Base-by-base conservation (phyloP, 2,329 filamentous ascomycete species). In the Neofusicoccum umdonicola region DNA sequence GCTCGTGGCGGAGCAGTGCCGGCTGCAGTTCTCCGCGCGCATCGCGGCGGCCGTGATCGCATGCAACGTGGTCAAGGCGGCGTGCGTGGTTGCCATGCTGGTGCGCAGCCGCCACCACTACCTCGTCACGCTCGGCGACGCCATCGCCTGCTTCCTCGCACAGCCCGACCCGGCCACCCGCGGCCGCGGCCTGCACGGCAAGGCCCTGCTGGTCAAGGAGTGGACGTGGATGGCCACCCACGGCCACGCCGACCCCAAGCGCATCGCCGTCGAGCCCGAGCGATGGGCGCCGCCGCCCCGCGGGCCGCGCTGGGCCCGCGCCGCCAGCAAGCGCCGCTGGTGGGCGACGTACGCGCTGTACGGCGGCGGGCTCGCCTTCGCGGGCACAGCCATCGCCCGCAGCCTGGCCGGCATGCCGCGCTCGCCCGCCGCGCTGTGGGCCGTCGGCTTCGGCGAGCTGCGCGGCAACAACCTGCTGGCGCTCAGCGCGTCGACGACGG, bases 41-140 rank as follows among this genome's bases (percentile, higher is more conserved):
- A 68, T 72, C 56, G 66, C 67, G 3, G 45, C 63, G 1, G 37
- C 70, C 9, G 66, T 73, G 35, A 70, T 63, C 9, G 27, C 66
- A 4, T 61, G 69, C 11, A 72, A 72, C 44, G 31, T 67, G 17
- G 37, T 71, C 34, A 74, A 74, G 57, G 69, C 68, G 2, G 35
- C 19, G 3, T 22, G 68, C 6, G 71, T 74, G 19, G 67, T 71
- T 9, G 67, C 63, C 17, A 57, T 66, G 1, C 66, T 67, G 11
- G 68, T 68, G 15, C 8, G 56, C 2, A 60, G 67, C 6, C 56
- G 7, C 63, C 62, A 1, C 8, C 31, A 15, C 22, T 50, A 52
- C 4, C 54, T 75, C 15, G 68, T 73, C 35, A 74, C 70, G 2
- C 67, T 71, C 12, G 72, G 69, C 15, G 74, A 73, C 66, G 74